Base-by-base conservation (phyloP, 2,329 filamentous ascomycete genomes). In the Fusarium mundagurra region DNA sequence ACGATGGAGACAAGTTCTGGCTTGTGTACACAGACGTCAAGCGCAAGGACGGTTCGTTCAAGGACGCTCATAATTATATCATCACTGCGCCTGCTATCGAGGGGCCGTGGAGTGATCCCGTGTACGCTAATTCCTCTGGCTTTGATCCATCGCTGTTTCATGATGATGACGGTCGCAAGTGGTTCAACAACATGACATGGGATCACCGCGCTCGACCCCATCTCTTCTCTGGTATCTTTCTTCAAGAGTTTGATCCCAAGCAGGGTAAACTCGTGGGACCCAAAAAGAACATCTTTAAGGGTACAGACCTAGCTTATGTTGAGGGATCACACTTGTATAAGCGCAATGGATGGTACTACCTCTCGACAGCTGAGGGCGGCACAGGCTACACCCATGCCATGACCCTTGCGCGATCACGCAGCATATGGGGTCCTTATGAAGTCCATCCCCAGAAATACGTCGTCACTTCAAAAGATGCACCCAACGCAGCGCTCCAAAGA, bases 11-110 rank as follows among this genome's bases (percentile, higher is more conserved):
- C 6, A 86, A 82, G 61, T 92, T 91, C 81, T 92, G 87, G 85
- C 86, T 92, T 10, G 90, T 92, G 5, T 92, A 90, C 79, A 91
- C 90, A 2, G 89, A 92, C 75, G 89, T 92, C 22, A 92, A 91
- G 82, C 88, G 90, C 72, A 92, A 92, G 78, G 90, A 92, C 73
- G 90, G 90, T 18, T 88, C 87, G 6, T 91, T 91, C 85, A 91
- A 90, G 78, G 90, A 91, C 74, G 86, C 88, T 2, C 90, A 88
- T 72, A 92, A 91, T 76, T 92, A 91, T 77, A 91, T 92, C 66
- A 87, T 92, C 61, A 87, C 78, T 39, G 85, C 88, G 2, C 81
- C 85, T 0, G 74, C 82, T 10, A 88, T 91, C 61, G 85, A 88
- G 43, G 90, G 90, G 0, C 89, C 89, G 0, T 92, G 90, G 90